Conservation (phyloP, 2,329 filamentous ascomycete genomes). For the Aureobasidium sp. region DNA sequence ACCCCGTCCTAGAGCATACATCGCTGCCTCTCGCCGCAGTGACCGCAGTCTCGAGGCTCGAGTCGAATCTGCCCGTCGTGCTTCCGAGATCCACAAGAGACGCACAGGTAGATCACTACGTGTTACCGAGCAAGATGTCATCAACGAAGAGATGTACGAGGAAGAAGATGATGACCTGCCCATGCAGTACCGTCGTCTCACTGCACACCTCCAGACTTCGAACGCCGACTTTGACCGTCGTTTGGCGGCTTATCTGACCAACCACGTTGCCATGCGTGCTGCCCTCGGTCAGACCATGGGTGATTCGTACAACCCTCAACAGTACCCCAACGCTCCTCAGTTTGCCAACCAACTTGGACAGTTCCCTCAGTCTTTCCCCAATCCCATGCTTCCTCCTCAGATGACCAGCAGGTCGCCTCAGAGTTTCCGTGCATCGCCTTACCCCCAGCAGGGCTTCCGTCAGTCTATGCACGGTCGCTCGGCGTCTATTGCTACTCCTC, state of each 20-base stretch:
- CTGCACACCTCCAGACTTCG: conserved; percentile 54
- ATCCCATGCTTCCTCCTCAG: conserved; percentile 24
- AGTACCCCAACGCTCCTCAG: conserved; percentile 33
- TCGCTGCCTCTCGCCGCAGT: conserved; percentile 79
- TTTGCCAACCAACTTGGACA: conserved; percentile 34
- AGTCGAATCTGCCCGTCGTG: conserved; percentile 76
- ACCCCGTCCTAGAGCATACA: conserved; percentile 62
- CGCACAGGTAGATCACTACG: conserved; percentile 75
- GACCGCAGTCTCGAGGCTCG: conserved; percentile 83
- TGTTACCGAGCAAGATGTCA: conserved; percentile 78
- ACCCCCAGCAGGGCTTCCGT: conserved; percentile 25
- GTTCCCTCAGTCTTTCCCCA: conserved; percentile 22
- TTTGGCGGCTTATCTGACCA: conserved; percentile 52
- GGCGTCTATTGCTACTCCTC: conserved; percentile 39
- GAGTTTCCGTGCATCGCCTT: conserved; percentile 38
- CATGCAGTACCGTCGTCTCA: conserved; percentile 57
- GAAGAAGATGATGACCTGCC: conserved; percentile 81
- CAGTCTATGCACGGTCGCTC: conserved; percentile 37
- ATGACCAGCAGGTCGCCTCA: conserved; percentile 21
- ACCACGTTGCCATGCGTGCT: conserved; percentile 50
- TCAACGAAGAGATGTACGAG: conserved; percentile 93
- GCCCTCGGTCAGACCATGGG: conserved; percentile 41
- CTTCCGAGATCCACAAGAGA: conserved; percentile 85
- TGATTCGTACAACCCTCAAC: conserved; percentile 34
- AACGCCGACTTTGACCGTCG: conserved; percentile 56